These are phyloP conservation scores for Termitomyces sp. DNA, from an alignment of 768 basidiomycete genomes.

Conservation along the genomic window DNA sequence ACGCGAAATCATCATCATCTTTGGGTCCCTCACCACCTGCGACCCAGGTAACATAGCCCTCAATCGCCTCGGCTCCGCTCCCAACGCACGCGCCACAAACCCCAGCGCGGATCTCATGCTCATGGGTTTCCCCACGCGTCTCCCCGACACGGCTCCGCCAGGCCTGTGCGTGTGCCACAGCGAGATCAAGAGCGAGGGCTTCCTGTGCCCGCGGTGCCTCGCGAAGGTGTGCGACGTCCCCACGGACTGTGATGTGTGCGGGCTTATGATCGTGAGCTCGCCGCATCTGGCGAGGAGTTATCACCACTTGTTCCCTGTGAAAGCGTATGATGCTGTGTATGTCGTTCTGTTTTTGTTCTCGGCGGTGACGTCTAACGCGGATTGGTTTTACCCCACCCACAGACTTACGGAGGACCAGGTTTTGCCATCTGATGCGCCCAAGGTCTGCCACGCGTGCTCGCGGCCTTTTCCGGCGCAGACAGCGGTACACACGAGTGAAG, in stretches of 20 bases:
- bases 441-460: slow-evolving; percentile 78
- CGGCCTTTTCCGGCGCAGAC: slow-evolving; percentile 59
- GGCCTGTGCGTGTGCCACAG: slow-evolving; percentile 94
- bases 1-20: slow-evolving; percentile 90
- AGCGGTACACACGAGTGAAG: slow-evolving; percentile 44
- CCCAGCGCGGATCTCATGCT: slow-evolving; percentile 91
- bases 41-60: slow-evolving; percentile 91
- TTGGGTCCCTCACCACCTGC: slow-evolving; percentile 93
- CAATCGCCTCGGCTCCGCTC: slow-evolving; percentile 41
- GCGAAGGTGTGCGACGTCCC: slow-evolving; percentile 97
- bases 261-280: slow-evolving; percentile 96
- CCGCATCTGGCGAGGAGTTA: slow-evolving; percentile 97
- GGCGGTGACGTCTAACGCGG: background rate
- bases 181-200: slow-evolving; percentile 88
- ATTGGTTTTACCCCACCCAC: slow-evolving; percentile 8
- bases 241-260: slow-evolving; percentile 96
- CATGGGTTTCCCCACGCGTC: slow-evolving; percentile 97
- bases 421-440: slow-evolving; percentile 21
- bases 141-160: slow-evolving; percentile 79
- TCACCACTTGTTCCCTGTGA: slow-evolving; percentile 94
- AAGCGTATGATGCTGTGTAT: slow-evolving; percentile 77
- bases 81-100: slow-evolving; percentile 39
- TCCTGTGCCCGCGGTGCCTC: slow-evolving; percentile 90
- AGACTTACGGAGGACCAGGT: slow-evolving; percentile 39
- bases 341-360: slow-evolving; percentile 27